Evolutionary conservation across 345 rosid species (phyloP).

Genomic region (Ailanthus altissimus): DNA sequence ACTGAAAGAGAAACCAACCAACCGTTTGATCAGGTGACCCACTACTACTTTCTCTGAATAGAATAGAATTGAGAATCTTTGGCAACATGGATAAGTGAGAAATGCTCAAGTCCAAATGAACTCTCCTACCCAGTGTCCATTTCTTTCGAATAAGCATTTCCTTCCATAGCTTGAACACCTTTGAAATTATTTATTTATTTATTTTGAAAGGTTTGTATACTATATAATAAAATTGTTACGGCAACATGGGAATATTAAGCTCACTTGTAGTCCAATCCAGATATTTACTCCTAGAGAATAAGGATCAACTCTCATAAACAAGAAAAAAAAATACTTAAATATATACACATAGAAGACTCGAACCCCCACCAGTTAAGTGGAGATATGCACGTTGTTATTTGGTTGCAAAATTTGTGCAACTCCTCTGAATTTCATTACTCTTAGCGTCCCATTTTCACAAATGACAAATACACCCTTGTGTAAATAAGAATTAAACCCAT

Average conservation of each 20-base stretch:
- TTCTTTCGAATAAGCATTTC: slow-evolving; percentile 18
- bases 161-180: slow-evolving; percentile 6
- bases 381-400: too few relatives aligned
- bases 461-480: background rate
- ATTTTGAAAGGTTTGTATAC: background rate
- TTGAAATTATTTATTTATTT: background rate
- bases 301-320: too few relatives aligned
- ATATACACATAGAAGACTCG: too few relatives aligned
- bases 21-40: slow-evolving; percentile 58
- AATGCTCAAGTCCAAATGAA: slow-evolving; percentile 32
- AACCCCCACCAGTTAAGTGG: too few relatives aligned
- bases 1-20: slow-evolving; percentile 49
- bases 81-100: slow-evolving; percentile 17
- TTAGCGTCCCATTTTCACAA: background rate
- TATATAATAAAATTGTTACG: too few relatives aligned
- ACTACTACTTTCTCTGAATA: background rate
- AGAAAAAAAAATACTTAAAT: too few relatives aligned
- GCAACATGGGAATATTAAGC: too few relatives aligned
- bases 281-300: too few relatives aligned
- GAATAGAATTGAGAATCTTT: slow-evolving; percentile 36
- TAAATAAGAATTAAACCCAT: background rate
- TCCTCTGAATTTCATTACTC: too few relatives aligned
- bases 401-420: too few relatives aligned
- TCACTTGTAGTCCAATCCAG: too few relatives aligned
- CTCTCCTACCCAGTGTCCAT: slow-evolving; percentile 28